A percentile compares a stretch with the other conserved stretches of the same genome.
Conservation (phyloP, 169 alveolate species). For the Babesia ovata region DNA sequence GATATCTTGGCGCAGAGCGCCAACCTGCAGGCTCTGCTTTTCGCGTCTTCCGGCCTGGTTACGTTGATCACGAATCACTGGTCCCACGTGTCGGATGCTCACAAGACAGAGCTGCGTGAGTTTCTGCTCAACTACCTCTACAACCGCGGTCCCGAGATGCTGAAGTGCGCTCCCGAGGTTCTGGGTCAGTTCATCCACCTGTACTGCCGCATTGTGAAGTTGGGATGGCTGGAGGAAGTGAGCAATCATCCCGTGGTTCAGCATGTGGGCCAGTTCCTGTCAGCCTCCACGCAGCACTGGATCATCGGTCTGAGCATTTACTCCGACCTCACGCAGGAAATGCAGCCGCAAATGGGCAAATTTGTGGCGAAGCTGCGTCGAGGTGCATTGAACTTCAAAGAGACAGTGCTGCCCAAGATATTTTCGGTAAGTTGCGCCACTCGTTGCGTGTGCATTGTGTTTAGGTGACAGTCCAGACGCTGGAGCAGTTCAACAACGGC, state of each 20-base stretch:
- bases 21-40: slow-evolving; percentile 84
- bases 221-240: slow-evolving; percentile 88
- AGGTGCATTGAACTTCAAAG: slow-evolving; percentile 92
- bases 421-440: slow-evolving; percentile 77
- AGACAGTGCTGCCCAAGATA: slow-evolving; percentile 86
- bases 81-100: slow-evolving; percentile 85
- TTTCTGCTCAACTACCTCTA: slow-evolving; percentile 85
- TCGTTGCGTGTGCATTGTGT: background rate
- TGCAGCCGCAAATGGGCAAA: slow-evolving; percentile 84
- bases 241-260: slow-evolving; percentile 76
- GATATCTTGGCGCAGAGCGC: slow-evolving; percentile 82
- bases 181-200: slow-evolving; percentile 87
- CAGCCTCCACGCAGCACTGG: slow-evolving; percentile 91
- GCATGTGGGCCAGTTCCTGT: slow-evolving; percentile 81
- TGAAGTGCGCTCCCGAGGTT: slow-evolving; percentile 87
- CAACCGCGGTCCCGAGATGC: slow-evolving; percentile 89
- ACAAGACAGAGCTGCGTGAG: slow-evolving; percentile 85
- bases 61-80: slow-evolving; percentile 84
- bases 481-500: slow-evolving; percentile 75
- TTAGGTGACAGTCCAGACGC: slow-evolving; percentile 66
- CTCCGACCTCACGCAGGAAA: slow-evolving; percentile 86
- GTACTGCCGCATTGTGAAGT: slow-evolving; percentile 85
- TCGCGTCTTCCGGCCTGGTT: slow-evolving; percentile 84
- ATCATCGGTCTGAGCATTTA: slow-evolving; percentile 90
- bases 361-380: slow-evolving; percentile 87